Conservation (phyloP, 805 yeast genomes). For the Candida morakotiae region DNA sequence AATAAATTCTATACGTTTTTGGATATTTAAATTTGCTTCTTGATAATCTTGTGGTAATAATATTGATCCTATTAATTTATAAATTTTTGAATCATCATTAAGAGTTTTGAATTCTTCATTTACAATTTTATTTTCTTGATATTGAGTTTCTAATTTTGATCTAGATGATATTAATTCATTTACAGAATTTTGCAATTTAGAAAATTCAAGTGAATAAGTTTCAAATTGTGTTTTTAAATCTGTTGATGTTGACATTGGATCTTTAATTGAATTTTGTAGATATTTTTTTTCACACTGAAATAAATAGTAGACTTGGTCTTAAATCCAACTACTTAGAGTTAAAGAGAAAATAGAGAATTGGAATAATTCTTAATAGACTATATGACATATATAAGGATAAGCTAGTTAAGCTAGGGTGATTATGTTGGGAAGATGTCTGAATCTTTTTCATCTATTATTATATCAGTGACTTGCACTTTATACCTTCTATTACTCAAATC, state of each 20-base stretch:
- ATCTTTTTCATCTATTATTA: constrained; percentile 33
- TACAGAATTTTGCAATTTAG: constrained; percentile 41
- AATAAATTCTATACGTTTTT: constrained; percentile 86
- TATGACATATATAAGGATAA: no score
- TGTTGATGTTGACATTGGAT: constrained; percentile 6
- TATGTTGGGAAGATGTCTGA: constrained; percentile 21
- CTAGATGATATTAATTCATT: constrained; percentile 63
- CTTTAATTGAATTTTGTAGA: no score
- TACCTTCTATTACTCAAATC: constrained; percentile 21
- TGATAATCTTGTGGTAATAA: constrained; percentile 80
- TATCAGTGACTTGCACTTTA: constrained; percentile 40
- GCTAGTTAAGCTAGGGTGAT: no score
- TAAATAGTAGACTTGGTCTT: no score
- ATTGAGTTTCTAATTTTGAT: constrained; percentile 88
- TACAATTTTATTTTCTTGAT: constrained; percentile 90
- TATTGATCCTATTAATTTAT: constrained; percentile 89
- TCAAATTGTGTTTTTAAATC: constrained; percentile 36
- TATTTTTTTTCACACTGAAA: no score
- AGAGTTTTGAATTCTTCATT: constrained; percentile 68
- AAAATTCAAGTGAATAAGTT: constrained; percentile 42
- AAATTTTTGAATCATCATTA: constrained; percentile 70
- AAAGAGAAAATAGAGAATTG: no score
- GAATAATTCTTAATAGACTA: no score
- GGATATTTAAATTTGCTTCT: constrained; percentile 83
- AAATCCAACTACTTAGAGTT: no score